Conservation (phyloP, 108 stramenopile genomes). For the Nitzschia sp. region DNA sequence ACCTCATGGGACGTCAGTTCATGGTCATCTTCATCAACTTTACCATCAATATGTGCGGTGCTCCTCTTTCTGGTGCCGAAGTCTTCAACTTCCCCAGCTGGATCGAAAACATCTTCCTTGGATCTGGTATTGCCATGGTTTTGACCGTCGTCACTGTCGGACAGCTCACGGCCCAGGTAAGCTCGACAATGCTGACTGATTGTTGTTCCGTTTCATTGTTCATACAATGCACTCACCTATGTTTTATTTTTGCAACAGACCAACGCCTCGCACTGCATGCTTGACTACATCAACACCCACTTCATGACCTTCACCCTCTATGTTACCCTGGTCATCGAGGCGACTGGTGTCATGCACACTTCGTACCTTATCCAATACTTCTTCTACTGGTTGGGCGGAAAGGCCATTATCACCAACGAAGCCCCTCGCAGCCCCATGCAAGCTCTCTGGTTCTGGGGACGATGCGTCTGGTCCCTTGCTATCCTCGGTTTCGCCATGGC, state of each 20-base stretch:
- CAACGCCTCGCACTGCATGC: constrained; percentile 67
- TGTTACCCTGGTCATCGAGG: constrained; percentile 61
- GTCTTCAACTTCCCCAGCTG: constrained; percentile 59
- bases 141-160: constrained; percentile 69
- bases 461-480: constrained; percentile 48
- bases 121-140: constrained; percentile 76
- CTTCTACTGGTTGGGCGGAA: constrained; percentile 44
- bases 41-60: constrained; percentile 63
- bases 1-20: constrained; percentile 88
- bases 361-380: constrained; percentile 62
- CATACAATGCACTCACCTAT: too few relatives aligned
- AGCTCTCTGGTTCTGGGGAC: constrained; percentile 52
- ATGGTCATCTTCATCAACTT: constrained; percentile 83
- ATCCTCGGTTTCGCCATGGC: constrained; percentile 59
- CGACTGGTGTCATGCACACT: constrained; percentile 71
- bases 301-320: constrained; percentile 69
- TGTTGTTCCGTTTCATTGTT: too few relatives aligned
- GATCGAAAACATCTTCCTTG: constrained; percentile 69
- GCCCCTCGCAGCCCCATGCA: constrained; percentile 35
- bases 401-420: constrained; percentile 63
- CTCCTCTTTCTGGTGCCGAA: constrained; percentile 56
- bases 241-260: too few relatives aligned
- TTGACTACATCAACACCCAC: constrained; percentile 85
- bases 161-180: constrained; percentile 83
- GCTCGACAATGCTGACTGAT: too few relatives aligned